Evolutionary conservation across 2,329 filamentous ascomycete genomes (phyloP).

Genomic region (Alternaria sp.): DNA sequence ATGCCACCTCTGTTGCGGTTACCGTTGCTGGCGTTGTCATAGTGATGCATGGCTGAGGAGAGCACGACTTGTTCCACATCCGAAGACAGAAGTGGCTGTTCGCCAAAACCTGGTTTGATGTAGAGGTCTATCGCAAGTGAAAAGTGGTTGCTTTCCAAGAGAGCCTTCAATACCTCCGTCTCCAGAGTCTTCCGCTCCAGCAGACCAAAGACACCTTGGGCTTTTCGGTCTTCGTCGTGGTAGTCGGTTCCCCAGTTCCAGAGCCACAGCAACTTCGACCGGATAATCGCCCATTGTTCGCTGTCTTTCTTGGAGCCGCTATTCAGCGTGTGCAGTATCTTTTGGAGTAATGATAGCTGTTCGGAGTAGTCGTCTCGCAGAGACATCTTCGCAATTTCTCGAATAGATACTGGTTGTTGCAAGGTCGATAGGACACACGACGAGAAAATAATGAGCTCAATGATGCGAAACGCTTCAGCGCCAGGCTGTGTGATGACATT

Average conservation of each 20-base stretch:
- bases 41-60: constrained; percentile 69
- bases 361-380: constrained; percentile 69
- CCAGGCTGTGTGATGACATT: constrained; percentile 71
- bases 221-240: constrained; percentile 46
- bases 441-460: constrained; percentile 66
- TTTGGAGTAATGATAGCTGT: constrained; percentile 65
- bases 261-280: constrained; percentile 74
- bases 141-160: constrained; percentile 70
- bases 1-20: constrained; percentile 77
- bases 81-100: constrained; percentile 57
- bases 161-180: constrained; percentile 71
- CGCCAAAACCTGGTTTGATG: constrained; percentile 62
- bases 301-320: constrained; percentile 66
- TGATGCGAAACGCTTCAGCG: constrained; percentile 61
- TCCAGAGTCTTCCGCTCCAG: constrained; percentile 69
- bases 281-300: constrained; percentile 55
- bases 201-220: constrained; percentile 62
- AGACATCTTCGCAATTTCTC: constrained; percentile 62
- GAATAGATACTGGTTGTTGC: constrained; percentile 50
- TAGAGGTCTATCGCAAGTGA: constrained; percentile 62
- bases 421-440: constrained; percentile 53
- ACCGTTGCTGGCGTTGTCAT: constrained; percentile 82
- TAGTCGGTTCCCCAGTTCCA: constrained; percentile 70
- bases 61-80: constrained; percentile 67
- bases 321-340: constrained; percentile 63